Evolutionary conservation across 345 rosid species (phyloP), one percentile per base, ranked within the genome.

Genomic region (Hibiscus tridactylites): DNA sequence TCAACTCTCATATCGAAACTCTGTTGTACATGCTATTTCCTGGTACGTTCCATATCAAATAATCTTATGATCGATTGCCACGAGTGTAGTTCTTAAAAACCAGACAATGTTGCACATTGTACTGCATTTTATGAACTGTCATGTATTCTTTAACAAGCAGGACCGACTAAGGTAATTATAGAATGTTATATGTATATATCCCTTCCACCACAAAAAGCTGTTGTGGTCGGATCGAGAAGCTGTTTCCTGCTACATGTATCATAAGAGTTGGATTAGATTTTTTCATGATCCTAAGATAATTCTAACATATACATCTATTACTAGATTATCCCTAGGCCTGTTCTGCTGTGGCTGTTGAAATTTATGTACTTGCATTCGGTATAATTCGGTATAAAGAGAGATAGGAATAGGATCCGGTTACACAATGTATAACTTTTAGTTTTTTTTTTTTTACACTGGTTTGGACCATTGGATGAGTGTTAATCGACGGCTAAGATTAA

Each of bases 271-370:
- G 70, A 50, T 46, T 65, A 65, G 35, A 65, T 65, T 31, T 33
- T 46, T 71, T 33, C 56, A 65, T 8, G 63, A 60, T 68, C 59
- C 65, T 9, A 24, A 33, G 62, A 42, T 58, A 44, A 59, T 53
- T 53, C 17, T 79, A 61, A 39, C 65, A 65, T 75, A 61, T 19
- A n/a, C 33, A 57, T 59, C 53, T 46, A 9, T 42, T 46, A 9
- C 17, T 26, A 17, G 47, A 10, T 31, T 17, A 11, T 10, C 29
- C 17, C 61, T 35, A 71, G 6, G 13, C 47, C 42, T 58, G 53
- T 44, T 39, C 37, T 67, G 44, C 44, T 67, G 24, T 67, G 26
- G 26, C 76, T 50, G 17, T 50, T 50, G 54, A 50, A 50, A 50
- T 50, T 50, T 50, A 16, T 50, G 54, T 10, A 9, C 10, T 46